Percentiles rank a stretch among this genome's conserved stretches.
phyloP scores from a whole-genome alignment of 2,329 filamentous ascomycete species.

The Colletotrichum sublineola region DNA sequence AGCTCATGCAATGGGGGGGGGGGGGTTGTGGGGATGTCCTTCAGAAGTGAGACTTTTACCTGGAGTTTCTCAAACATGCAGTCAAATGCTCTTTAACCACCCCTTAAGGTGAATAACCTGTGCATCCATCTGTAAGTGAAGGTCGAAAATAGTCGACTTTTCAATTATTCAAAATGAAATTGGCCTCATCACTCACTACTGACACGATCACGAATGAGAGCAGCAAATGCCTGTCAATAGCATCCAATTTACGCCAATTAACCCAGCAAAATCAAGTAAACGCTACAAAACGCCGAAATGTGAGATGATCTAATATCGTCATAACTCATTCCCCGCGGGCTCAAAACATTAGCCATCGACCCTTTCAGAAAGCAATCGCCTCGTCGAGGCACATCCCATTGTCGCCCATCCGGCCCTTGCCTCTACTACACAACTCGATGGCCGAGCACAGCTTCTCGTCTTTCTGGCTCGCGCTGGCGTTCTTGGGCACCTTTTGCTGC shows the following conservation, averaged over 20 bases:
- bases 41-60: no score
- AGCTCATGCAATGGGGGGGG: no score
- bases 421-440: conserved; percentile 49
- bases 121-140: background rate
- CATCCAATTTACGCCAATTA: background rate
- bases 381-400: conserved; percentile 41
- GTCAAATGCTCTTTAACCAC: no score
- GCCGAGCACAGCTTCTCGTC: conserved; percentile 52
- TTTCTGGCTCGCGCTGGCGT: conserved; percentile 45
- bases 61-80: no score
- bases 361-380: conserved; percentile 42
- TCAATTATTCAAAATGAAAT: background rate
- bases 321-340: background rate
- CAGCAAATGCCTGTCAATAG: background rate
- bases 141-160: accelerated
- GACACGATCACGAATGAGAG: background rate
- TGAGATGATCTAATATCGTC: background rate
- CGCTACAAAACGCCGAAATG: conserved; percentile 8
- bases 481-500: conserved; percentile 51
- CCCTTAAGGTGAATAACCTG: no score
- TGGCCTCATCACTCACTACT: background rate
- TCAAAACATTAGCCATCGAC: no score
- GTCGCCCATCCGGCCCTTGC: conserved; percentile 41
- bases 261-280: background rate
- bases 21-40: no score